Conservation (phyloP, 257 asterid genomes). For the Nicotiana benthamiana region DNA sequence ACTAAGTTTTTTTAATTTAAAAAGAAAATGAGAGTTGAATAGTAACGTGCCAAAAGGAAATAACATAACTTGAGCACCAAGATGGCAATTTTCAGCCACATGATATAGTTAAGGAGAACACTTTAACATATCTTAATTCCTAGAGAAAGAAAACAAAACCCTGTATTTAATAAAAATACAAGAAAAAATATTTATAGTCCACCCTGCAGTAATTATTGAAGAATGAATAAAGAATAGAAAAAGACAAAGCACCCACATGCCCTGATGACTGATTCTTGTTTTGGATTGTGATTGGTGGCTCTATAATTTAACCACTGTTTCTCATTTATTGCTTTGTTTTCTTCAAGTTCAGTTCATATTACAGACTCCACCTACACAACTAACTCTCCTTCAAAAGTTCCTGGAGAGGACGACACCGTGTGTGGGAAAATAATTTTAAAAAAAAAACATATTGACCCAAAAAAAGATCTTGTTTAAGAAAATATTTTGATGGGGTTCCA, state of each 20-base stretch:
- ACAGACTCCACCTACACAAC: background rate
- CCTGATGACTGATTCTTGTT: background rate
- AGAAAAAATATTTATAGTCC: background rate
- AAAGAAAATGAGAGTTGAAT: background rate
- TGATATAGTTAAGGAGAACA: background rate
- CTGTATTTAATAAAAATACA: background rate
- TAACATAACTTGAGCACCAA: background rate
- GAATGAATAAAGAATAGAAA: background rate
- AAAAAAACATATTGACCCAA: background rate
- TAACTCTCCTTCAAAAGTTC: slow-evolving; percentile 12
- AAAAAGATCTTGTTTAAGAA: background rate
- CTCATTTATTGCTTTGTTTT: background rate
- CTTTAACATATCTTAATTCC: too few relatives aligned
- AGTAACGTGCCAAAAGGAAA: background rate
- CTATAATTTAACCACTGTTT: background rate
- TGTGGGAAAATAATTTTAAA: background rate
- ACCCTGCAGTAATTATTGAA: background rate
- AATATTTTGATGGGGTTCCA: slow-evolving; percentile 13
- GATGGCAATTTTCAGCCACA: background rate
- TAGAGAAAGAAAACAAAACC: background rate
- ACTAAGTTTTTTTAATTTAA: background rate
- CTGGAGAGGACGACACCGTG: background rate
- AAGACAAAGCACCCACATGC: background rate
- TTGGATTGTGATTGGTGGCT: background rate
- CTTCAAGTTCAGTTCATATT: background rate